Evolutionary conservation across 495 filamentous ascomycete genomes (phyloP).

Genomic region (Mytilinidion resinicola): DNA sequence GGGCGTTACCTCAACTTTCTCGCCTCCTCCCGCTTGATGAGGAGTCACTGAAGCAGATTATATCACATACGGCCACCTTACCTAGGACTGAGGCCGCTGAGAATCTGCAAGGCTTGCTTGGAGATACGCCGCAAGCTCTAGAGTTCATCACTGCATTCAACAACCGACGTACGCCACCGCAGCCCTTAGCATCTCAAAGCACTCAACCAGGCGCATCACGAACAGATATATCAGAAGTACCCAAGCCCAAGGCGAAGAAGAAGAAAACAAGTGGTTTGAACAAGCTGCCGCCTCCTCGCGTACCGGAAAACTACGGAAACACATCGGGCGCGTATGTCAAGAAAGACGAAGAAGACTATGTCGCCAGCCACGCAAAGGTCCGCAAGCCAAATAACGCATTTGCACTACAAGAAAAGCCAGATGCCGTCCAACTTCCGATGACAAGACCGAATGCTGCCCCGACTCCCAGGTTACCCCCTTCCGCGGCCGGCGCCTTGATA

Average conservation of each 20-base stretch:
- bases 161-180: slow-evolving; percentile 49
- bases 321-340: slow-evolving; percentile 56
- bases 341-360: slow-evolving; percentile 58
- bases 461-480: slow-evolving; percentile 55
- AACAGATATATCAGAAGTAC: slow-evolving; percentile 30
- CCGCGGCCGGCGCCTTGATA: slow-evolving; percentile 66
- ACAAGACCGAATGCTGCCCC: slow-evolving; percentile 13
- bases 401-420: slow-evolving; percentile 37
- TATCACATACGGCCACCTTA: slow-evolving; percentile 68
- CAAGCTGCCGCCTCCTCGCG: slow-evolving; percentile 53
- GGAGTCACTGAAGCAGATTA: slow-evolving; percentile 69
- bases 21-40: slow-evolving; percentile 77
- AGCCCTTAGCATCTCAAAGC: slow-evolving; percentile 23
- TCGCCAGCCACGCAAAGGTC: slow-evolving; percentile 37
- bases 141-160: slow-evolving; percentile 95
- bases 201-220: slow-evolving; percentile 23
- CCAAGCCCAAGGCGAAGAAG: slow-evolving; percentile 41
- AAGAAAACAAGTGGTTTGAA: slow-evolving; percentile 54
- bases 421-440: slow-evolving; percentile 37
- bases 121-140: slow-evolving; percentile 74
- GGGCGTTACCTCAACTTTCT: slow-evolving; percentile 64
- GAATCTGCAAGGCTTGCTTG: slow-evolving; percentile 82
- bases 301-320: slow-evolving; percentile 54
- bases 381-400: slow-evolving; percentile 32
- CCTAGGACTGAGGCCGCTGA: slow-evolving; percentile 69